phyloP scores from a whole-genome alignment of 2,329 filamentous ascomycete genomes.

The Davidsoniella neocaledoniae region DNA sequence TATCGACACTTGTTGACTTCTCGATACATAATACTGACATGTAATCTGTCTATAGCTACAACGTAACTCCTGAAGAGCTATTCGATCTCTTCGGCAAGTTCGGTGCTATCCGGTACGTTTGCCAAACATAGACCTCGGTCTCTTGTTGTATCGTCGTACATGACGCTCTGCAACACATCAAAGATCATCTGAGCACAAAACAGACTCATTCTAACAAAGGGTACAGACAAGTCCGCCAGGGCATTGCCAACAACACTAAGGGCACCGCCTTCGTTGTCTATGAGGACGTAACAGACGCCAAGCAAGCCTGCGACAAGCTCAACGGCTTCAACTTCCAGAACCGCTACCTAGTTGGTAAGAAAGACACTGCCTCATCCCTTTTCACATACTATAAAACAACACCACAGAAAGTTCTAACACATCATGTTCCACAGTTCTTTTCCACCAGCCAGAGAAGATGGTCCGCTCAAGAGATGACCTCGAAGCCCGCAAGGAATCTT shows the following conservation, averaged over 20 bases:
- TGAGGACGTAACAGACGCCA: constrained; percentile 97
- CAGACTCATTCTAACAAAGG: too few relatives aligned
- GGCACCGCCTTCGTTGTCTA: constrained; percentile 98
- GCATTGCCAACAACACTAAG: constrained; percentile 93
- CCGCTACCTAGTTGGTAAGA: constrained; percentile 91
- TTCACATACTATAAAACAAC: too few relatives aligned
- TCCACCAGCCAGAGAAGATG: constrained; percentile 51
- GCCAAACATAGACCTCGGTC: background rate
- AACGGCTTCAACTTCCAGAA: constrained; percentile 99
- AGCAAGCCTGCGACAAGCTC: constrained; percentile 96
- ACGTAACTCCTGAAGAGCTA: constrained; percentile 93
- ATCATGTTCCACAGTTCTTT: constrained; percentile 30
- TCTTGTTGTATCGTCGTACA: too few relatives aligned
- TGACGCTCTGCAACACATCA: too few relatives aligned
- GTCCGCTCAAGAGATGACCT: constrained; percentile 82
- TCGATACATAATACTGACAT: background rate
- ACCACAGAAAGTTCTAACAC: background rate
- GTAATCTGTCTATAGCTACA: constrained; percentile 51
- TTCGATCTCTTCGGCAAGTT: constrained; percentile 99
- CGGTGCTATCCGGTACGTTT: constrained; percentile 72
- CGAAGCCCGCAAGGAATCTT: constrained; percentile 82
- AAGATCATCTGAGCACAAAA: too few relatives aligned
- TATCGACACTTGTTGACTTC: background rate
- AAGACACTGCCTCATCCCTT: background rate
- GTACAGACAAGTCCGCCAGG: constrained; percentile 86